A percentile compares a stretch with the other conserved stretches of the same genome.
Conservation (phyloP, 169 alveolate genomes). For the Plasmodium chabaudi region DNA sequence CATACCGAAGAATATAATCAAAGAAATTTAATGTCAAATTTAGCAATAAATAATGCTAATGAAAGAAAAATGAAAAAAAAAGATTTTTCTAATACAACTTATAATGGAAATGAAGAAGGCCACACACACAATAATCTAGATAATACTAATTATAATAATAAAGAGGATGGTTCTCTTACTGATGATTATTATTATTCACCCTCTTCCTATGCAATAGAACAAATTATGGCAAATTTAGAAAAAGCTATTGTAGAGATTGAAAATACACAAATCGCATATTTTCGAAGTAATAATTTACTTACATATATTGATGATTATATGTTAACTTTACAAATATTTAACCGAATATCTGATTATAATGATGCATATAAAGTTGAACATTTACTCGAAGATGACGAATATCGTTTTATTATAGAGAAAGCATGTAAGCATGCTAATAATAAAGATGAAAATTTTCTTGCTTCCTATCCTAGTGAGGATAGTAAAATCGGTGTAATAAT, state of each 20-base stretch:
- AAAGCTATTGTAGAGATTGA: slow-evolving; percentile 30
- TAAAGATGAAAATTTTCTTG: not conserved
- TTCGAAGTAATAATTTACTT: slow-evolving; percentile 17
- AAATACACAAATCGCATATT: slow-evolving; percentile 21
- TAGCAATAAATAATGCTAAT: not conserved
- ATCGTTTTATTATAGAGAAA: not conserved
- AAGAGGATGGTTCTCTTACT: too few relatives aligned
- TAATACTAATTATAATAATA: too few relatives aligned
- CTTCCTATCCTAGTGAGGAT: not conserved
- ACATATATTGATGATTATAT: slow-evolving; percentile 21
- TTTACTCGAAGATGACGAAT: not conserved
- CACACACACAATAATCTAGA: too few relatives aligned
- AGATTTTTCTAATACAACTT: not conserved
- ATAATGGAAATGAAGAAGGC: not conserved
- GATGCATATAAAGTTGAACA: slow-evolving; percentile 12
- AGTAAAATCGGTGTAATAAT: not conserved
- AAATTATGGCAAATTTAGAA: slow-evolving; percentile 2
- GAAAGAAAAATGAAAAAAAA: not conserved
- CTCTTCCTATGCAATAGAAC: too few relatives aligned
- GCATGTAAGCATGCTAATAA: too few relatives aligned
- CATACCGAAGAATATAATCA: not conserved
- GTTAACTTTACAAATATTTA: slow-evolving; percentile 26
- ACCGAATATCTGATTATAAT: slow-evolving; percentile 14
- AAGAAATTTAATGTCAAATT: too few relatives aligned
- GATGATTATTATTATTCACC: too few relatives aligned